These are phyloP conservation scores for Astrocystis sublimbata DNA, from an alignment of 495 filamentous ascomycete species.

Conservation along the genomic window DNA sequence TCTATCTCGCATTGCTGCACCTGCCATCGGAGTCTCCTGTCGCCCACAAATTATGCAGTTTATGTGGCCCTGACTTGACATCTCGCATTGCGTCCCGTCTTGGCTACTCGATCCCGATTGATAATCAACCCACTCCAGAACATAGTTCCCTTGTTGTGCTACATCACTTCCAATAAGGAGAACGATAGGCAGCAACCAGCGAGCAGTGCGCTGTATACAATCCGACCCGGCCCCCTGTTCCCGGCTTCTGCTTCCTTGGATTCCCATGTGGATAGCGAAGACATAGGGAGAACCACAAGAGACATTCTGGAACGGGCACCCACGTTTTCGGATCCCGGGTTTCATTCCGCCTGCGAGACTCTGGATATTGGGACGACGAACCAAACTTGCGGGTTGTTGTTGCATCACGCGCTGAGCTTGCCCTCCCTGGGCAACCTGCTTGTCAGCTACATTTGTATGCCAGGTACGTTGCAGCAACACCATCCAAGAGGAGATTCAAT, in stretches of 20 bases:
- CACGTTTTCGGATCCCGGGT: conserved; percentile 15
- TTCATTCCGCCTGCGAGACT: background rate
- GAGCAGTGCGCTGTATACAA: conserved; percentile 3
- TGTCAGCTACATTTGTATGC: background rate
- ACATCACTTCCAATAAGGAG: background rate
- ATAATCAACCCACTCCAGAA: background rate
- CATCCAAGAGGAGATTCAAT: background rate
- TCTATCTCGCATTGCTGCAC: background rate
- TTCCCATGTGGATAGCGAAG: background rate
- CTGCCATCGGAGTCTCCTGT: too few species aligned
- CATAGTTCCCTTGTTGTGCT: background rate
- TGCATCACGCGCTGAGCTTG: conserved; percentile 14
- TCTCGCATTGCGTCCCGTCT: conserved; percentile 8
- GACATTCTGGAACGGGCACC: background rate
- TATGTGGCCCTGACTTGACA: background rate
- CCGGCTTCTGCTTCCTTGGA: background rate
- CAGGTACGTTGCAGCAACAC: conserved; percentile 8
- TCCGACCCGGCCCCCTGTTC: conserved; percentile 8
- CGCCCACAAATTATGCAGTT: too few species aligned
- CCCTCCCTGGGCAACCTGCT: background rate
- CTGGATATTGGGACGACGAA: background rate
- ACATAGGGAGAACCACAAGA: background rate
- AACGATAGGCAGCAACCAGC: too few species aligned
- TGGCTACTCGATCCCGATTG: conserved; percentile 4
- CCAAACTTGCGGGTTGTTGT: background rate